phyloP scores from a whole-genome alignment of 1,284 basidiomycete species.

The Boletus semigastroideus region DNA sequence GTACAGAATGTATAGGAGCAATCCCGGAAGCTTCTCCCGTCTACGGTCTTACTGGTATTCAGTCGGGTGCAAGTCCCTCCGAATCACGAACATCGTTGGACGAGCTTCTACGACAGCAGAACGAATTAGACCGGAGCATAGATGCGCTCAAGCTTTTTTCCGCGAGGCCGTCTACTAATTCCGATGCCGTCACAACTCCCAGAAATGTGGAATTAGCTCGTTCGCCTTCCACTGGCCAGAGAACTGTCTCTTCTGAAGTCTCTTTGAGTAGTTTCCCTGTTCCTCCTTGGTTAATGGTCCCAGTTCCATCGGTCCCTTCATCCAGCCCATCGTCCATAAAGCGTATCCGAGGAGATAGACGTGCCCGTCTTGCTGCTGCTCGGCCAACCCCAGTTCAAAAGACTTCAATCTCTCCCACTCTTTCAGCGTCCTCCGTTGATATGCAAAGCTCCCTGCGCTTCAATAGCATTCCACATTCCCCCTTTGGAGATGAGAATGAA shows the following conservation, averaged over 20 bases:
- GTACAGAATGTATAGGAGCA: not conserved
- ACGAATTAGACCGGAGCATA: conserved; percentile 64
- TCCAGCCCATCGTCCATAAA: conserved; percentile 12
- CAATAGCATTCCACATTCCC: conserved; percentile 29
- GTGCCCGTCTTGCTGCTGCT: conserved; percentile 13
- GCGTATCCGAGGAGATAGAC: conserved; percentile 26
- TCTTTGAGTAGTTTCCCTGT: conserved; percentile 69
- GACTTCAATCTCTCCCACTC: conserved; percentile 2
- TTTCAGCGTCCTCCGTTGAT: conserved; percentile 11
- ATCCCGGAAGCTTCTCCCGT: conserved; percentile 42
- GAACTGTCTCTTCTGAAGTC: conserved; percentile 46
- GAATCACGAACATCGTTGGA: conserved; percentile 41
- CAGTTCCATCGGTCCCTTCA: conserved; percentile 17
- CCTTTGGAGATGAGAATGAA: conserved; percentile 33
- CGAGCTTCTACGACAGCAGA: conserved; percentile 58
- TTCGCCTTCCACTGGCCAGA: conserved; percentile 31
- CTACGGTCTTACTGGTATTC: conserved; percentile 47
- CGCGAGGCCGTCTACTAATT: conserved; percentile 19
- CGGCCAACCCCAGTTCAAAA: conserved; percentile 7
- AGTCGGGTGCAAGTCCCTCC: conserved; percentile 8
- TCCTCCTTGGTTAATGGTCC: conserved; percentile 46
- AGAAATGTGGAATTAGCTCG: conserved; percentile 16
- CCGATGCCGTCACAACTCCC: conserved; percentile 4
- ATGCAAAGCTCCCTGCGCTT: conserved; percentile 16
- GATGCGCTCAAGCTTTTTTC: conserved; percentile 55